Base-by-base conservation (phyloP, 2,329 filamentous ascomycete genomes). In the Exophiala oligosperma region DNA sequence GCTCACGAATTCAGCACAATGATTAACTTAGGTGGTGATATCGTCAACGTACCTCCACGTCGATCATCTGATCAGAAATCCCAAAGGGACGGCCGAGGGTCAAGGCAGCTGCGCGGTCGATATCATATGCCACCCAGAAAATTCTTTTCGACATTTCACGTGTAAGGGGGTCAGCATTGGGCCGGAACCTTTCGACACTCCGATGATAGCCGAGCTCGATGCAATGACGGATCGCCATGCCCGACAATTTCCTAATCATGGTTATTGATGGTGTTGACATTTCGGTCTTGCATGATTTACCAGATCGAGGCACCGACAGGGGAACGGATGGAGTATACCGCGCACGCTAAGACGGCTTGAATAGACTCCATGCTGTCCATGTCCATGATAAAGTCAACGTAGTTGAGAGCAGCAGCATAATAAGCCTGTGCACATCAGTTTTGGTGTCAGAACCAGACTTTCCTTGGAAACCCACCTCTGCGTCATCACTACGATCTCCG, bases 151-250 rank as follows among this genome's bases (percentile, higher is more conserved):
- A 66, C 53, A 73, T 68, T 47, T 73, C 68, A 14, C 55, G 61
- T 1, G 61, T 62, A 3, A 72, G 44, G 1, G 53, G 37, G 51
- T 69, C 65, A 4, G 54, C 52, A 57, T 65, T 11, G 24, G 11
- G 37, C 12, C 51, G 37, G 32, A 47, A 47, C 24, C 49, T 62
- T 24, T 62, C 56, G n/a, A 62, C 59, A 56, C 64, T 71, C 40
- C 71, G 67, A 56, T 73, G 70, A 49, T 72, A 73, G n/a, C 70
- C 71, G 28, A 73, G 68, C 52, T 72, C 70, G n/a, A 72, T 65
- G 46, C 69, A 72, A 43, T 71, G 70, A 2, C 71, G 66, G 6
- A 73, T 64, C n/a, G 70, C 70, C 64, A 71, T 65, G 2, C 71
- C 71, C 11, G 70, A 71, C 7, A 73, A 57, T 56, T 71, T 73